A percentile compares a stretch with the other conserved stretches of the same genome.
Conservation (phyloP, 257 asterid species). For the Solanum piurae region DNA sequence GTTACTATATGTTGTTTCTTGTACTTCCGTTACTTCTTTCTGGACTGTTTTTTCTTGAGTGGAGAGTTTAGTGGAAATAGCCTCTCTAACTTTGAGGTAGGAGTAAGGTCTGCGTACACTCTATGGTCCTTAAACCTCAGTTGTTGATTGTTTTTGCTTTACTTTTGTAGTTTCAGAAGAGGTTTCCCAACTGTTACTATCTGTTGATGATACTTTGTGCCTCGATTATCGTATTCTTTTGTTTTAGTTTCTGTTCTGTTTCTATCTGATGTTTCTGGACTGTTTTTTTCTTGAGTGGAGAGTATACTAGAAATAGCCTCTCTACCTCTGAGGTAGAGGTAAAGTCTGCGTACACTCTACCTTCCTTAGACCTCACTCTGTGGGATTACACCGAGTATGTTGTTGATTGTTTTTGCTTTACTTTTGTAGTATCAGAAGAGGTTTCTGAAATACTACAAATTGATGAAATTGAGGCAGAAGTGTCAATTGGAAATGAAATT, state of each 20-base stretch:
- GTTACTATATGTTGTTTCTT: not conserved
- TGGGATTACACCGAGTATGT: not conserved
- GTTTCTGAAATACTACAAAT: slow-evolving; percentile 23
- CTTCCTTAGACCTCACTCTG: not conserved
- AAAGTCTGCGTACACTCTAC: not conserved
- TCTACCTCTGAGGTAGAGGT: not conserved
- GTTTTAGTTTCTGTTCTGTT: not conserved
- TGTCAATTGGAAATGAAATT: slow-evolving; percentile 92
- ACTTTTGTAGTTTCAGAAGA: slow-evolving; percentile 47
- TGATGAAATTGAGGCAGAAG: slow-evolving; percentile 75
- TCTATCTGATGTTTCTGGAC: not conserved
- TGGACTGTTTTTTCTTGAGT: not conserved
- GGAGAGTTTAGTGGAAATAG: not conserved
- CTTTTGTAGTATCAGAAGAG: slow-evolving; percentile 44
- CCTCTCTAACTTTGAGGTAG: not conserved
- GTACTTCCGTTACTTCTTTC: not conserved
- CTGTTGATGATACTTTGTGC: not conserved
- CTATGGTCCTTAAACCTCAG: not conserved
- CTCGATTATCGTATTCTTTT: not conserved
- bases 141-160: not conserved
- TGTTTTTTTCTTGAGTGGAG: not conserved
- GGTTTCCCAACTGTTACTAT: slow-evolving; percentile 4
- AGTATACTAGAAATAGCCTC: not conserved
- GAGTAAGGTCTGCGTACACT: not conserved
- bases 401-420: not conserved